These are phyloP conservation scores for Ustilago cynodontis DNA, from an alignment of 1,284 basidiomycete species.

Conservation along the genomic window DNA sequence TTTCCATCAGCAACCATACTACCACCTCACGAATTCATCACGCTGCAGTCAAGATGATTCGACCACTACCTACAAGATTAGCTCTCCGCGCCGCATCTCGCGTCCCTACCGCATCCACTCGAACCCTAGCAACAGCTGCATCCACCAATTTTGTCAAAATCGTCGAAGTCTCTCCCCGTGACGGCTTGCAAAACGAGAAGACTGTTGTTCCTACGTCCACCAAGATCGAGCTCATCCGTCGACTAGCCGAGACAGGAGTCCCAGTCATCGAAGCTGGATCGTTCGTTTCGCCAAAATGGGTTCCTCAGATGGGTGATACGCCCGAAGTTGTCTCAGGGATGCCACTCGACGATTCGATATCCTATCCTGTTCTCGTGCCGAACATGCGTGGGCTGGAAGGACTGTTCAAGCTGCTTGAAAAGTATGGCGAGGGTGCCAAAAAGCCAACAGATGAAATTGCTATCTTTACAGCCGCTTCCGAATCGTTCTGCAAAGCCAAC, in stretches of 20 bases:
- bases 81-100: neutral
- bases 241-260: slow-evolving; percentile 80
- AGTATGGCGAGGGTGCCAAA: slow-evolving; percentile 2
- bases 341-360: slow-evolving; percentile 74
- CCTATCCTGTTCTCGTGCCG: slow-evolving; percentile 87
- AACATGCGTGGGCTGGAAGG: slow-evolving; percentile 77
- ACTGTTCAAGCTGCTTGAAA: slow-evolving; percentile 37
- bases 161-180: slow-evolving; percentile 91
- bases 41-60: slow-evolving; percentile 18
- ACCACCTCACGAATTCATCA: neutral
- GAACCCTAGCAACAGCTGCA: slow-evolving; percentile 27
- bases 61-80: slow-evolving; percentile 9
- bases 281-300: slow-evolving; percentile 85
- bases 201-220: slow-evolving; percentile 78
- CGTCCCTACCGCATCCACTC: neutral
- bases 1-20: neutral
- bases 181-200: slow-evolving; percentile 93
- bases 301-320: slow-evolving; percentile 74
- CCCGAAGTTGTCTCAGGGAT: slow-evolving; percentile 75
- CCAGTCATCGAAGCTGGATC: slow-evolving; percentile 86
- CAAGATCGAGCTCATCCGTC: slow-evolving; percentile 85
- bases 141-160: slow-evolving; percentile 72
- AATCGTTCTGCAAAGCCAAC: slow-evolving; percentile 85
- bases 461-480: slow-evolving; percentile 88
- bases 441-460: slow-evolving; percentile 82